Evolutionary conservation across 2,329 filamentous ascomycete species (phyloP), one percentile per base, ranked within the genome.

Genomic region (Pyrenophora seminiperda): DNA sequence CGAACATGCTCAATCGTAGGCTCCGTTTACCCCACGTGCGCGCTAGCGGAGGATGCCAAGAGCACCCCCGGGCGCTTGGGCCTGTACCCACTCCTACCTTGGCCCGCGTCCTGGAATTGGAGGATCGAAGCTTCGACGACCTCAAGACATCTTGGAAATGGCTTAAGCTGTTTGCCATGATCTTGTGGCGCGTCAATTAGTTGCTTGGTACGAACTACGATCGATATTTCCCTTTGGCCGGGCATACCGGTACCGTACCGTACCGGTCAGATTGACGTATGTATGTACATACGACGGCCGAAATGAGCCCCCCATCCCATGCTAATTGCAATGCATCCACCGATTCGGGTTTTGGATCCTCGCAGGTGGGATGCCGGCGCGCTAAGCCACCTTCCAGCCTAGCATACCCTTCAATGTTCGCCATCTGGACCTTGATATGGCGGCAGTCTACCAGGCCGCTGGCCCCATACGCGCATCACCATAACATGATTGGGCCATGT

Each of bases 71-170:
- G 18, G 30, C 40, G 32, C 38, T 27, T 11, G 24, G 37, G 27
- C 37, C 44, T 18, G 44, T 24, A 29, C 37, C 15, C 24, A 30
- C 42, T 30, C 20, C 15, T 32, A 42, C 32, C 46, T 18, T 36
- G 31, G 38, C 46, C 20, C 31, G 10, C 20, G 27, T 20, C n/a
- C 19, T 10, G 30, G 22, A 13, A n/a, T 22, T 27, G 32, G 29
- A 34, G 30, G 22, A 43, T 43, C 32, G 39, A 42, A 48, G 46
- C 46, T 48, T 48, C 39, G 22, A 43, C 39, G 32, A 32, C 5
- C 39, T 27, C 46, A 14, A 31, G 31, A 11, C 19, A 5, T 24
- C 41, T 41, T 48, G 33, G 39, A 17, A 24, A 37, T 33, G 39
- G 30, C 36, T 48, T 22, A 20, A 18, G 24, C 22, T 7, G 10